Conservation (phyloP, 2,329 filamentous ascomycete species). For the Fusarium newnesense region DNA sequence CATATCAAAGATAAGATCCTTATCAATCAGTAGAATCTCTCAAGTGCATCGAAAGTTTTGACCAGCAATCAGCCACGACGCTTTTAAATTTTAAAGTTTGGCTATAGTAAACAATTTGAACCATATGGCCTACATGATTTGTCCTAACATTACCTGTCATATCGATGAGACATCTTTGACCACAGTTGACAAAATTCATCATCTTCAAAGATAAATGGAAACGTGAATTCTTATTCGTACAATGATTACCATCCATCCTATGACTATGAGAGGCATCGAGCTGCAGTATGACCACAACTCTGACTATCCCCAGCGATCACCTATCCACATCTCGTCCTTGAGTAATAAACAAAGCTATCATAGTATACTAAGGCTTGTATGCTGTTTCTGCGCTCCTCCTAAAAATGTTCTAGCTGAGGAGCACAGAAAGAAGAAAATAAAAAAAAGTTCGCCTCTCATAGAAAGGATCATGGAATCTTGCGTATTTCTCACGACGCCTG, state of each 20-base stretch:
- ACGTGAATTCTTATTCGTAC: constrained; percentile 42
- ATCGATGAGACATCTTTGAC: not conserved
- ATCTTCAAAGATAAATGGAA: constrained; percentile 9
- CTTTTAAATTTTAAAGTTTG: not conserved
- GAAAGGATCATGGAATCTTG: constrained; percentile 37
- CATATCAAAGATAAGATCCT: constrained; percentile 11
- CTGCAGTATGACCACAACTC: constrained; percentile 8
- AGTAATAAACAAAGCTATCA: constrained; percentile 26
- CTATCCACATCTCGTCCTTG: constrained; percentile 15
- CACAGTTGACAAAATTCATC: not conserved
- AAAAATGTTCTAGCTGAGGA: not conserved
- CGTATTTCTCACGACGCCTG: constrained; percentile 43
- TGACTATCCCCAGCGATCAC: constrained; percentile 5
- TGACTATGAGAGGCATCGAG: constrained; percentile 28
- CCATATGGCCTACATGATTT: no score
- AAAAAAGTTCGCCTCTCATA: constrained; percentile 26
- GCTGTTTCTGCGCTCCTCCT: constrained; percentile 21
- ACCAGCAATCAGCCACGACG: not conserved
- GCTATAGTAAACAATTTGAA: not conserved
- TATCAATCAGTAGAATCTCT: constrained; percentile 14
- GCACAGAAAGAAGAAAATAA: constrained; percentile 20
- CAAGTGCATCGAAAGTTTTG: not conserved
- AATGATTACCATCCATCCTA: constrained; percentile 42
- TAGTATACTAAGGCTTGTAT: constrained; percentile 35
- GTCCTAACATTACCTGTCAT: no score